Base-by-base conservation (phyloP, 2,329 filamentous ascomycete species). In the Phoma sp. region DNA sequence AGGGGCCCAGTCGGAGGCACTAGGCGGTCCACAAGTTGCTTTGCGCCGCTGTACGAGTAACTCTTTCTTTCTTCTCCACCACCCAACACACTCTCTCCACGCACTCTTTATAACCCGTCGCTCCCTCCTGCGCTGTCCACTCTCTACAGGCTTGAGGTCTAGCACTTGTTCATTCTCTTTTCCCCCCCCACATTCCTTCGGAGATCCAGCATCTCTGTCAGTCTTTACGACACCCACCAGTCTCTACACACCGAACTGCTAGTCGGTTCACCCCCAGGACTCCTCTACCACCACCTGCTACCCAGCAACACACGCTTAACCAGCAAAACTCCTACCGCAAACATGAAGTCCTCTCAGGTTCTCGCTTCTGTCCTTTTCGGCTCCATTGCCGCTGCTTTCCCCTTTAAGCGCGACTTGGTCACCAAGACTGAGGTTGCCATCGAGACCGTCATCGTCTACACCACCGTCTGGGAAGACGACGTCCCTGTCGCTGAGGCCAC, bases 81-180 rank as follows among this genome's bases (percentile, higher is more conserved):
- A 46, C 57, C 43, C 52, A 52, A 53, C 54, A 55, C 56, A 40
- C 30, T 57, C 62, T 37, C 56, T 56, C 61, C 32, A 30, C 32
- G 7, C 32, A 38, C 40, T 66, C 63, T 66, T 65, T 68, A 67
- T 65, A 64, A 68, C 52, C 53, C 22, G 35, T 27, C 50, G 48
- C 64, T 57, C 47, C 27, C 58, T 62, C 52, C 61, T 52, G 40
- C 58, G 61, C 68, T 71, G 68, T 72, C 54, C 69, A 70, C 68
- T 72, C 69, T 73, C 58, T 73, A 71, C 70, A 73, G 70, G 70
- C 71, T 73, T 72, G 71, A 73, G 58, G 71, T 70, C 68, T 72
- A 70, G 52, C 52, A 60, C 52, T 65, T 65, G 48, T 60, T 58
- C 66, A 54, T 72, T 72, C 60, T 44, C 65, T 53, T 73, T 72